Conservation (phyloP, 495 filamentous ascomycete species). For the Gamarada debralockiae region DNA sequence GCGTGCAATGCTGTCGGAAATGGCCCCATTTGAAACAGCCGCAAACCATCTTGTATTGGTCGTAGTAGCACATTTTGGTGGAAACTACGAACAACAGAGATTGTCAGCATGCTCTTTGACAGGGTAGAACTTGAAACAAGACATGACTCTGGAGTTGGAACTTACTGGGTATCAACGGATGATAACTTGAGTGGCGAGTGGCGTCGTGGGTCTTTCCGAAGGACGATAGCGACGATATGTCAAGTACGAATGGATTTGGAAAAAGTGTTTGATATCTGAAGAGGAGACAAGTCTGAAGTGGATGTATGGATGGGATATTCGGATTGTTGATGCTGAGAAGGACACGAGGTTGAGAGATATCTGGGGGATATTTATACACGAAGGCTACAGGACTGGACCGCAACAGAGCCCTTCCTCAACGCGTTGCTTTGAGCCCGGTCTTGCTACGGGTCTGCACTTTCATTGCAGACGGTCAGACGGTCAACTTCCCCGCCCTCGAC, state of each 20-base stretch:
- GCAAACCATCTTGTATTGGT: constrained; percentile 64
- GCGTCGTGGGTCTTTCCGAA: not conserved
- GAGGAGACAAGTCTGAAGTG: constrained; percentile 1
- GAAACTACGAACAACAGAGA: not conserved
- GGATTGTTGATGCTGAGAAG: constrained; percentile 21
- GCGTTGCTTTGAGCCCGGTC: not conserved
- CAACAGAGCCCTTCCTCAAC: not conserved
- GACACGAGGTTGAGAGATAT: not conserved
- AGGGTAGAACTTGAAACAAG: constrained; percentile 11
- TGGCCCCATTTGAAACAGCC: constrained; percentile 95
- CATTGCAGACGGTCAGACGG: not conserved
- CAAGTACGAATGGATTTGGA: not conserved
- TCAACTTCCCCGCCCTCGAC: not conserved
- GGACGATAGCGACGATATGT: not conserved
- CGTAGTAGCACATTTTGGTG: constrained; percentile 90
- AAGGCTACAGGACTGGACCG: not conserved
- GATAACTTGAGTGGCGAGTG: not conserved
- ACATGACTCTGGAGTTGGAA: not conserved
- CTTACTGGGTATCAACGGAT: constrained; percentile 16
- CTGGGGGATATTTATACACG: constrained; percentile 20
- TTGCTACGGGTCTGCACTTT: not conserved
- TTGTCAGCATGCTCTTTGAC: constrained; percentile 6
- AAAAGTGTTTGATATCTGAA: constrained; percentile 10
- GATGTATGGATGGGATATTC: constrained; percentile 12
- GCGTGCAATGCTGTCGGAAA: constrained; percentile 91